Evolutionary conservation across 164 flowering plant species (phyloP).

Genomic region (Vitis labrusca): DNA sequence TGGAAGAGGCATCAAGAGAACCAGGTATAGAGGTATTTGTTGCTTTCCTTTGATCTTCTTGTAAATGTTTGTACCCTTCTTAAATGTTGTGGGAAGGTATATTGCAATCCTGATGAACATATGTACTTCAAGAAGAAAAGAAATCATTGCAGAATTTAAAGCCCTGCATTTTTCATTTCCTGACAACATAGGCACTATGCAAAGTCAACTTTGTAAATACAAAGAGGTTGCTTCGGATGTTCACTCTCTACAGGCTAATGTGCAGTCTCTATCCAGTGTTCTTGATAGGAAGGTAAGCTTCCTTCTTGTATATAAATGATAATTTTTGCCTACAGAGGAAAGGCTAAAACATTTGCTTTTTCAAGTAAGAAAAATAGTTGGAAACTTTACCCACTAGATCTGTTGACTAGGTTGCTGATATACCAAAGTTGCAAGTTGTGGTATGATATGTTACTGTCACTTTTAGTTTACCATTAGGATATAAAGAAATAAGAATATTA

Average conservation of each 20-base stretch:
- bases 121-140: conserved; percentile 73
- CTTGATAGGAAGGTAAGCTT: conserved; percentile 74
- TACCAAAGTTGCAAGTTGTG: conserved; percentile 54
- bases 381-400: conserved; percentile 53
- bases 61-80: neutral
- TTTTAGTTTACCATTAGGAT: neutral
- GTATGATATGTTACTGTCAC: conserved; percentile 39
- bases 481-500: no score
- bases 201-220: conserved; percentile 61
- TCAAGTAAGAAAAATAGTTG: conserved; percentile 59
- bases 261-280: conserved; percentile 63
- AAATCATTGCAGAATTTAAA: conserved; percentile 76
- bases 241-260: conserved; percentile 76
- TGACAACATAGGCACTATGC: conserved; percentile 74
- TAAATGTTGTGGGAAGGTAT: neutral
- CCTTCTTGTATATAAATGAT: neutral
- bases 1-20: conserved; percentile 73
- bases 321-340: neutral
- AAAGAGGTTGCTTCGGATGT: conserved; percentile 82
- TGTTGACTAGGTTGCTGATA: conserved; percentile 55
- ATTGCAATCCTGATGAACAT: conserved; percentile 6
- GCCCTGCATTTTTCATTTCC: conserved; percentile 82
- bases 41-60: conserved; percentile 1
- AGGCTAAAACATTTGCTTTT: conserved; percentile 2
- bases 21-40: conserved; percentile 47